Conservation (phyloP, 108 stramenopile genomes). For the Fragilariopsis cylindrus region DNA sequence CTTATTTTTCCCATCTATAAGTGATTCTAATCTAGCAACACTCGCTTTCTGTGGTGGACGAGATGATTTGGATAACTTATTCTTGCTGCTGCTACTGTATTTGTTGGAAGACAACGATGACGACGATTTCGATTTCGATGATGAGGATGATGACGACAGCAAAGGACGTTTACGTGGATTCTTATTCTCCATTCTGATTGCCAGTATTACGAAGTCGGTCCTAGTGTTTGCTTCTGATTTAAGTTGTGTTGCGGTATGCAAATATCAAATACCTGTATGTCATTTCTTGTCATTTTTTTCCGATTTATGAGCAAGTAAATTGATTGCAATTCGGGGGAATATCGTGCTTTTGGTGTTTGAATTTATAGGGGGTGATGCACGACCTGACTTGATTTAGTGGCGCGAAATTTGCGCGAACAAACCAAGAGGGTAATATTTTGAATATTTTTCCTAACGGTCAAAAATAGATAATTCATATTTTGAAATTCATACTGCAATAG, state of each 20-base stretch:
- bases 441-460: background rate
- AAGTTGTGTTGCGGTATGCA: too few species aligned
- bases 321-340: too few species aligned
- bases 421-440: too few species aligned
- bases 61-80: background rate
- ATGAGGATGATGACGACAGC: background rate
- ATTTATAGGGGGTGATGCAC: background rate
- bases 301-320: too few species aligned
- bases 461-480: background rate
- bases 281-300: too few species aligned
- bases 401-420: background rate
- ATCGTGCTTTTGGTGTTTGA: background rate
- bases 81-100: background rate
- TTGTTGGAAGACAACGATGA: background rate
- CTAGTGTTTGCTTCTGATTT: too few species aligned
- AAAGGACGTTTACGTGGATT: slow-evolving; percentile 10
- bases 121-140: background rate
- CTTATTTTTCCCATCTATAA: slow-evolving; percentile 3
- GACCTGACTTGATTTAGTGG: background rate
- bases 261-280: too few species aligned
- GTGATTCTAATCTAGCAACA: slow-evolving; percentile 19
- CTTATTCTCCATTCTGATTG: background rate
- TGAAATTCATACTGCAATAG: background rate
- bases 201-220: too few species aligned
- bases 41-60: slow-evolving; percentile 12